Evolutionary conservation across 306 rosid species (phyloP).

Genomic region (Dryas drummondii): DNA sequence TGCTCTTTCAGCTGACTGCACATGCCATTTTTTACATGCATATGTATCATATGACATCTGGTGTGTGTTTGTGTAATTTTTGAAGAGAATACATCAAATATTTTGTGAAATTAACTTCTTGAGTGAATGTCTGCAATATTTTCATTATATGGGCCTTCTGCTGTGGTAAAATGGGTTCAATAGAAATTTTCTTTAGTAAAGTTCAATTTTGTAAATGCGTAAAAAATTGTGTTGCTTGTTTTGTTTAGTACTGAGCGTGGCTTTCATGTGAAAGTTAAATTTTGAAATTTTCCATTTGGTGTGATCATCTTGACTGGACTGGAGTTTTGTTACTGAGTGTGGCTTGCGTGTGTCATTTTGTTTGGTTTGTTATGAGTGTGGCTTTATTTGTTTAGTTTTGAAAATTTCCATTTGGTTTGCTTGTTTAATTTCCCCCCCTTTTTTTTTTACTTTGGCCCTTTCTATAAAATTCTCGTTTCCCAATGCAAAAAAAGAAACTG

Average conservation of each 20-base stretch:
- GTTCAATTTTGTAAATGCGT: not conserved
- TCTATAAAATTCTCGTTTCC: not conserved
- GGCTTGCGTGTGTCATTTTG: not conserved
- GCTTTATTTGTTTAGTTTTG: not conserved
- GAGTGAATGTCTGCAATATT: not conserved
- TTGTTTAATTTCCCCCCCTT: not conserved
- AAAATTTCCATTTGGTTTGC: too few species aligned
- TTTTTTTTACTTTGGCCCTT: not conserved
- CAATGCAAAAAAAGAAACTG: not conserved
- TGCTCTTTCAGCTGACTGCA: slow-evolving; percentile 8
- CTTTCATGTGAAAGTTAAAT: not conserved
- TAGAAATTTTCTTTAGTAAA: not conserved
- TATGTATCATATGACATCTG: not conserved
- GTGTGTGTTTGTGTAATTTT: not conserved
- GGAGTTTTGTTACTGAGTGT: not conserved
- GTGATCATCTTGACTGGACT: not conserved
- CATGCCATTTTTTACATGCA: not conserved
- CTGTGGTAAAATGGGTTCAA: not conserved
- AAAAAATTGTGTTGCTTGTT: not conserved
- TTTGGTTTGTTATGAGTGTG: not conserved
- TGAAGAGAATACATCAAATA: not conserved
- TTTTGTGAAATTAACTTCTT: not conserved
- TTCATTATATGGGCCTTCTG: not conserved
- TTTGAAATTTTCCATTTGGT: not conserved
- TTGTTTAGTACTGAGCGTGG: not conserved